phyloP scores from a whole-genome alignment of 371 early-diverging fungal genomes.

The Chytridium lagenaria region DNA sequence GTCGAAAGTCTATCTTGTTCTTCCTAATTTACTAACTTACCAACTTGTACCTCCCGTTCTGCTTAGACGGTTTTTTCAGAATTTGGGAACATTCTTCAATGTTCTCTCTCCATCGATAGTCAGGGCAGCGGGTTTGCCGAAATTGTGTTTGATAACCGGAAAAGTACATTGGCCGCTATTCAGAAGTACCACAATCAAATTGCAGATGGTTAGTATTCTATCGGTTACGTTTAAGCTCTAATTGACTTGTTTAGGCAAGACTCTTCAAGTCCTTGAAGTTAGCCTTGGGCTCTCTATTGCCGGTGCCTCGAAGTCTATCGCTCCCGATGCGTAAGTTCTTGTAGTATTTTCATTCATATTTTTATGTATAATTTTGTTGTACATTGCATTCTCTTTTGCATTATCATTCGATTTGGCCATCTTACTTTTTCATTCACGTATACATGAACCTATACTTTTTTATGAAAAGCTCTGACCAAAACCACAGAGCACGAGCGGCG shows the following conservation, averaged over 20 bases:
- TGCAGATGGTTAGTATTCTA: constrained; percentile 16
- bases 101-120: not conserved
- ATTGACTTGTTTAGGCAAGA: constrained; percentile 4
- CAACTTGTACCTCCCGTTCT: not conserved
- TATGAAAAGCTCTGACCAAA: too few relatives aligned
- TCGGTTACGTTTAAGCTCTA: not conserved
- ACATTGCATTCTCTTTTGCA: not conserved
- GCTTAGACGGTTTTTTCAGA: constrained; percentile 10
- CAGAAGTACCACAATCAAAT: constrained; percentile 16
- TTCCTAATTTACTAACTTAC: not conserved
- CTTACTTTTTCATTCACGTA: not conserved
- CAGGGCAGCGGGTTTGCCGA: constrained; percentile 12
- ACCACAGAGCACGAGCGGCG: constrained; percentile 21
- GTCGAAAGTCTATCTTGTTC: not conserved
- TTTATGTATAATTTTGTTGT: not conserved
- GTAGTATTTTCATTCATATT: too few relatives aligned
- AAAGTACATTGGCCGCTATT: constrained; percentile 18
- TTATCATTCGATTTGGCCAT: not conserved
- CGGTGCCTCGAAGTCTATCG: constrained; percentile 10
- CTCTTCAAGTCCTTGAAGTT: constrained; percentile 12
- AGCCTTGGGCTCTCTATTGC: constrained; percentile 10
- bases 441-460: too few relatives aligned
- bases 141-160: constrained; percentile 17
- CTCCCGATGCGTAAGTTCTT: constrained; percentile 11
- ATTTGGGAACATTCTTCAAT: constrained; percentile 11